Base-by-base conservation (phyloP, 139 green algal species). In the Yamagishiella unicocca region DNA sequence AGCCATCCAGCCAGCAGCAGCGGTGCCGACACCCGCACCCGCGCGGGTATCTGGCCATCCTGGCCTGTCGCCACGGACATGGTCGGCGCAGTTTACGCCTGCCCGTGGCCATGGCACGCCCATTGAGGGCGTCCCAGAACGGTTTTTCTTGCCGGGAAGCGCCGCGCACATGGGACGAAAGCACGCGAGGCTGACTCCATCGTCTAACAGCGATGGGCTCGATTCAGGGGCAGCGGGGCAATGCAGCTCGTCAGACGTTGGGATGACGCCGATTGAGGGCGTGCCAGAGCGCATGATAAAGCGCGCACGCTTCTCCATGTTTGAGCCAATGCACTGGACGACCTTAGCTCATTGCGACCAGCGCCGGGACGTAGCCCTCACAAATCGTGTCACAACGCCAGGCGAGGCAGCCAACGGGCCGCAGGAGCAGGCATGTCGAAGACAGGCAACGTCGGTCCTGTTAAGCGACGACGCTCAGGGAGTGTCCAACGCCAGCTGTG, bases 111-210 rank as follows among this genome's bases (percentile, higher is more conserved):
- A 58, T 17, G 50, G 50, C 7, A 78, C 70, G 70, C 70, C 70
- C 61, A 89, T 90, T 5, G 89, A 90, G 54, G 89, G 89, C 40
- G 66, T 92, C 29, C 89, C 80, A 19, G 89, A 92, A 64, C 85
- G 85, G 29, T 35, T 82, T 21, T 53, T 66, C 3, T 64, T 45
- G 53, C 61, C 58, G 8, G 1, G 37, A 12, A 45, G 31, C 31
- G 45, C 62, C 10, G 4, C 61, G 53, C 55, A 4, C 21, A n/a
- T n/a, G n/a, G n/a, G n/a, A n/a, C 31, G 12, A 58, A 58, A 58
- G 50, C 14, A 38, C 6, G 58, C 58, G 58, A n/a, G 58, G 58
- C 58, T n/a, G n/a, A n/a, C n/a, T n/a, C n/a, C n/a, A n/a, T n/a
- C n/a, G n/a, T n/a, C n/a, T n/a, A n/a, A n/a, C n/a, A n/a, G n/a